Evolutionary conservation across 2,329 filamentous ascomycete species (phyloP), one percentile per base, ranked within the genome.

Genomic region (Trichoderma atrobrunneum): DNA sequence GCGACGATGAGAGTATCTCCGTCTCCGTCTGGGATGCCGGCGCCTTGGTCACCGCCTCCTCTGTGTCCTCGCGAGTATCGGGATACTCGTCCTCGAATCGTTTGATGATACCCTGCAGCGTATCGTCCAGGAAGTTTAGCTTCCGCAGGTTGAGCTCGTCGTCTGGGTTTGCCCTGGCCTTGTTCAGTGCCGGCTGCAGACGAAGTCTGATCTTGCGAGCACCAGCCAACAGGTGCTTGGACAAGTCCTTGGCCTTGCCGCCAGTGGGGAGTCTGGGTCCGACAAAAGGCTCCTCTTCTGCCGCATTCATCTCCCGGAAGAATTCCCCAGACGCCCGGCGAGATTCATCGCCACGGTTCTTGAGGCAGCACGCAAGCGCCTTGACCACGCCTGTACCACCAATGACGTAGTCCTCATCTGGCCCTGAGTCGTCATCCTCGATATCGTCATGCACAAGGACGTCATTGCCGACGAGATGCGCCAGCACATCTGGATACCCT

Each of bases 11-110:
- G 7, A 77, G 57, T 54, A 78, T 77, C 61, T 72, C 62, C 63
- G 73, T 36, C 64, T 76, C 18, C 62, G 71, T 21, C 71, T 73
- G 24, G 60, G 73, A 56, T 71, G 73, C 10, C 65, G 72, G 62
- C n/a, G 12, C 30, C 21, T 64, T n/a, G 3, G 51, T 12, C 21
- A 32, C 16, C 18, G 51, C 57, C 0, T 57, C 71, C 12, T 71
- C 24, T 8, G 43, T 63, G 11, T 76, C 60, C 77, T 77, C 85
- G 43, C 93, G 90, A 0, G 93, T 97, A 79, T 98, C 95, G 0
- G 96, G 96, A 77, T 94, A 98, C 81, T 98, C 95, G 79, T 97
- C 93, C 80, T 98, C 96, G 79, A 98, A 99, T 32, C 96, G 92
- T 79, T 93, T 91, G 78, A 98, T 98, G 83, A 98, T 98, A 75